A percentile compares a stretch with the other conserved stretches of the same genome.
These are phyloP conservation scores for Aeminium ludgeri DNA, from an alignment of 495 filamentous ascomycete species.

Conservation along the genomic window DNA sequence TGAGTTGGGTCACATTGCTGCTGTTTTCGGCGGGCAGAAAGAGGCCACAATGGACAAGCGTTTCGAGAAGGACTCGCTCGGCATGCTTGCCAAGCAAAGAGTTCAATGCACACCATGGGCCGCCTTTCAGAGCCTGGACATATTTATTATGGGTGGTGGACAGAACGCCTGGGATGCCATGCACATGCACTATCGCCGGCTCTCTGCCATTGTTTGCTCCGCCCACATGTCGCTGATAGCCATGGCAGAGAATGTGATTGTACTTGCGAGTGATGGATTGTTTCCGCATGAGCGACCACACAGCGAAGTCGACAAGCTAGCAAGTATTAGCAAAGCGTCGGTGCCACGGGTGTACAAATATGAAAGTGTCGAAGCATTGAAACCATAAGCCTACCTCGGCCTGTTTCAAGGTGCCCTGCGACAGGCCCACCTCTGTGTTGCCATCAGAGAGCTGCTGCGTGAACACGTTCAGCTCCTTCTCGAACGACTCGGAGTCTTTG, in stretches of 20 bases:
- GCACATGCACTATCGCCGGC: slow-evolving; percentile 20
- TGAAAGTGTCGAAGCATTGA: background rate
- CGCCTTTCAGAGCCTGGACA: slow-evolving; percentile 48
- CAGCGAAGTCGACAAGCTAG: slow-evolving; percentile 71
- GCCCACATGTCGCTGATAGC: slow-evolving; percentile 37
- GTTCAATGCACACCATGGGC: slow-evolving; percentile 57
- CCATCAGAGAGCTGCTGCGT: slow-evolving; percentile 43
- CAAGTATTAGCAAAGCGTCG: slow-evolving; percentile 15
- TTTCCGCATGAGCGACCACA: slow-evolving; percentile 54
- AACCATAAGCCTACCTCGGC: slow-evolving; percentile 37
- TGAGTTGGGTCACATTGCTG: slow-evolving; percentile 59
- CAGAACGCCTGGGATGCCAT: slow-evolving; percentile 37
- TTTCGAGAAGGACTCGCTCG: slow-evolving; percentile 62
- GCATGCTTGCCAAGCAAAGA: slow-evolving; percentile 57
- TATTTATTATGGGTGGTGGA: slow-evolving; percentile 48
- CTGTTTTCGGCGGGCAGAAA: slow-evolving; percentile 46
- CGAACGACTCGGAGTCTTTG: slow-evolving; percentile 20
- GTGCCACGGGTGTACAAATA: background rate
- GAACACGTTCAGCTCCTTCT: slow-evolving; percentile 45
- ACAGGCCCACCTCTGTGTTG: slow-evolving; percentile 24
- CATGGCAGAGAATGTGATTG: slow-evolving; percentile 61
- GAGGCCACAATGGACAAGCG: slow-evolving; percentile 63
- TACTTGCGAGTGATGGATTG: slow-evolving; percentile 30
- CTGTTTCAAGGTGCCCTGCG: slow-evolving; percentile 31
- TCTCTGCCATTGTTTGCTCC: slow-evolving; percentile 17